phyloP scores from a whole-genome alignment of 192 early-diverging fungal species.

The Umbelopsis vinacea region DNA sequence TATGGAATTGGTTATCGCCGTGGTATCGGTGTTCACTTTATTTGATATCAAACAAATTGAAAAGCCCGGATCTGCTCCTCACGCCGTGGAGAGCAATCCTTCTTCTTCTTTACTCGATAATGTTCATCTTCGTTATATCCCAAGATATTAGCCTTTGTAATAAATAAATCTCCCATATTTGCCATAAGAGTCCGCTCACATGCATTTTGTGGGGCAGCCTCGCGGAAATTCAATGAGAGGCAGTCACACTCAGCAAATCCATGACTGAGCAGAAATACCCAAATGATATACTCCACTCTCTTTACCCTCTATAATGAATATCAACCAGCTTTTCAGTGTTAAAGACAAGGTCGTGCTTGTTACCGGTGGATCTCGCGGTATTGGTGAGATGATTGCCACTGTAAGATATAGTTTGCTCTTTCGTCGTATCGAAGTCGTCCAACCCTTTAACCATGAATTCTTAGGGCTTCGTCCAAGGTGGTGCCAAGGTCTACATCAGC shows the following conservation, averaged over 20 bases:
- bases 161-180: no score
- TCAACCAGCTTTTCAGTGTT: constrained; percentile 61
- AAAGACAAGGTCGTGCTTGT: constrained; percentile 82
- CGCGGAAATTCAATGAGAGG: no score
- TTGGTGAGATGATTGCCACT: constrained; percentile 59
- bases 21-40: background rate
- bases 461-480: constrained; percentile 80
- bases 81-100: background rate
- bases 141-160: background rate
- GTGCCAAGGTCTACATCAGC: constrained; percentile 91
- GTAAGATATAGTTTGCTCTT: constrained; percentile 24
- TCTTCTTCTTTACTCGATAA: background rate
- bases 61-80: background rate
- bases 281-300: background rate
- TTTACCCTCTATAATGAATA: constrained; percentile 49
- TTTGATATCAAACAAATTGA: constrained; percentile 7
- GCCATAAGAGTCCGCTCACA: no score
- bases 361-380: constrained; percentile 75
- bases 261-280: no score
- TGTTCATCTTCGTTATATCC: background rate
- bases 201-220: no score
- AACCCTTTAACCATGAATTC: background rate
- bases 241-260: no score
- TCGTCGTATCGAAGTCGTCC: background rate
- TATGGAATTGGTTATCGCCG: background rate